Evolutionary conservation across 2,329 filamentous ascomycete genomes (phyloP).

Genomic region (Sordariomycetes sp.): DNA sequence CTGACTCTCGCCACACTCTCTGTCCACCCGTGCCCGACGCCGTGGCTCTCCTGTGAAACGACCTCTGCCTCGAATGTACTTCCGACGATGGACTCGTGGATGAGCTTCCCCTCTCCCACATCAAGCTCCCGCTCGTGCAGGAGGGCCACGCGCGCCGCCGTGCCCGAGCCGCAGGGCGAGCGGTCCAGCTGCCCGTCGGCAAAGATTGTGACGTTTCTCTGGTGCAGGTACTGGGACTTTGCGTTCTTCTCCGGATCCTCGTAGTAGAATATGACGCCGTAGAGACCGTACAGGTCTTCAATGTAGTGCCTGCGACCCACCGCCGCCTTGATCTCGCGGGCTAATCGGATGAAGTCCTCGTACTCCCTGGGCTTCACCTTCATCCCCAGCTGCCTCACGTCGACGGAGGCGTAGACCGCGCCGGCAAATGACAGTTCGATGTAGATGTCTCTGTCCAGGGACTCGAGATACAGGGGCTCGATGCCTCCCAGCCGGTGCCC

Average conservation of each 20-base stretch:
- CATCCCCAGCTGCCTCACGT: conserved; percentile 3
- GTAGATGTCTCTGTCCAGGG: neutral
- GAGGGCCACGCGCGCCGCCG: conserved; percentile 10
- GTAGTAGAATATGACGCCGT: conserved; percentile 7
- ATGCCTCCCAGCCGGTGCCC: neutral
- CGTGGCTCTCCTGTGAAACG: no score
- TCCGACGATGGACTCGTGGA: neutral
- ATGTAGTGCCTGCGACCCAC: conserved; percentile 3
- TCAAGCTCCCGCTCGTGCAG: conserved; percentile 5
- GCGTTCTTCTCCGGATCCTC: conserved; percentile 3
- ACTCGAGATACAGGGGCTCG: neutral
- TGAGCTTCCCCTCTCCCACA: conserved; percentile 1
- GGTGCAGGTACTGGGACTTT: neutral
- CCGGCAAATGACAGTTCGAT: conserved; percentile 5
- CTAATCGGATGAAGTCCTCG: conserved; percentile 4
- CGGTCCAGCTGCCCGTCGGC: conserved; percentile 16
- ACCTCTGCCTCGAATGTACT: neutral
- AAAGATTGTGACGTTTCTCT: conserved; percentile 14
- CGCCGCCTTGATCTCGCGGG: conserved; percentile 5
- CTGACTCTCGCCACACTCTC: conserved; percentile 4
- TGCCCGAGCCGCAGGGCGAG: conserved; percentile 15
- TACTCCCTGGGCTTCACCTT: conserved; percentile 1
- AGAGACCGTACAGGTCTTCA: conserved; percentile 1
- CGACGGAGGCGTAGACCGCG: conserved; percentile 5
- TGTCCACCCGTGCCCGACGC: neutral